Evolutionary conservation across 192 early-diverging fungal species (phyloP), one percentile per base, ranked within the genome.

Genomic region (Coemansia aciculifera): DNA sequence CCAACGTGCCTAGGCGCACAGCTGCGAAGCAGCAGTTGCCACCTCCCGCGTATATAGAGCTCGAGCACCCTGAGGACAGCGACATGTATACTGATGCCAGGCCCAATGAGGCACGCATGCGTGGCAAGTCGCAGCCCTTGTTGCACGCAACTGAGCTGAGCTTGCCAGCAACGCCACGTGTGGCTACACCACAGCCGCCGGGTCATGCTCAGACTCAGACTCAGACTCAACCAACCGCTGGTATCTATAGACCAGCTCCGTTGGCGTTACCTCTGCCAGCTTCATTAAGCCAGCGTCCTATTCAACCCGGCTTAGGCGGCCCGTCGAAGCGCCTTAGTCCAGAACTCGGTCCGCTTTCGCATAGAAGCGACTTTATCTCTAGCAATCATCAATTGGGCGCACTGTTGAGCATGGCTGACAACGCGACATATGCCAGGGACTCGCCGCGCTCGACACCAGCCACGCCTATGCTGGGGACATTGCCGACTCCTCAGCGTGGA

Each of bases 361-460:
- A 70, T 63, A 71, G 69, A 51, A 73, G 74, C 67, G 78, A 81
- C 51, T 59, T 63, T 43, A 31, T 63, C n/a, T 43, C 78, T 7
- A 49, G 67, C 32, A 63, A 64, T 21, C 36, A 49, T 10, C 78
- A 69, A 54, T 48, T 75, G 4, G 74, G 62, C 9, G 67, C 78
- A 1, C 61, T 81, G 57, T 49, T 81, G 19, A 49, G 73, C 39
- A 60, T 69, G 11, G 61, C 52, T 2, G 78, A 74, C 36, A 68
- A 72, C 21, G 12, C 39, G 3, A 21, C 38, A n/a, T 60, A 64
- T 3, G 23, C 39, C 2, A 57, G 31, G 37, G 52, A 51, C 9
- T 52, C 66, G 37, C 78, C 72, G 38, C 78, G 67, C 23, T 79
- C 78, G 38, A 79, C 78, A 0, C 78, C 78, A 17, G 39, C 69